Conservation (phyloP, 2,329 filamentous ascomycete genomes). For the Alternaria dauci region DNA sequence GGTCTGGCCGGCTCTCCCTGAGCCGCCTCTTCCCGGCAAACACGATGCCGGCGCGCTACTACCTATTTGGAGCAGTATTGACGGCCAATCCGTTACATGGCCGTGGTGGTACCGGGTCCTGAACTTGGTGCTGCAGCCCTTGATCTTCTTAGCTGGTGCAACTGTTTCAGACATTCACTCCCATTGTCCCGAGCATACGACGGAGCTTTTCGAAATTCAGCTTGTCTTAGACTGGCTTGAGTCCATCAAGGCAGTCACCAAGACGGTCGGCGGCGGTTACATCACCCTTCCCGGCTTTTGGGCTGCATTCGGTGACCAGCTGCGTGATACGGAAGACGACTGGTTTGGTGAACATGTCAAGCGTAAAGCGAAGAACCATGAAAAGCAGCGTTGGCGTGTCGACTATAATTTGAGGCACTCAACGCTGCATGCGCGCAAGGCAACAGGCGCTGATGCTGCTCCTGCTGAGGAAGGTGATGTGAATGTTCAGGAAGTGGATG, state of each 20-base stretch:
- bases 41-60: slow-evolving; percentile 57
- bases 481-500: not conserved
- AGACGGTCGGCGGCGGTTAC: slow-evolving; percentile 31
- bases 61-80: slow-evolving; percentile 77
- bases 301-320: slow-evolving; percentile 45
- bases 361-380: slow-evolving; percentile 30
- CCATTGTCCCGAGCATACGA: slow-evolving; percentile 36
- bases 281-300: slow-evolving; percentile 35
- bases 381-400: slow-evolving; percentile 35
- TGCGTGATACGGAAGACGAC: slow-evolving; percentile 39
- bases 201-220: slow-evolving; percentile 46
- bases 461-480: not conserved
- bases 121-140: slow-evolving; percentile 67
- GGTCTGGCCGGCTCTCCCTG: slow-evolving; percentile 32
- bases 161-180: slow-evolving; percentile 62
- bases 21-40: slow-evolving; percentile 41
- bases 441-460: not conserved
- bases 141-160: slow-evolving; percentile 69
- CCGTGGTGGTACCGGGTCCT: slow-evolving; percentile 71
- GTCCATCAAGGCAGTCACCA: slow-evolving; percentile 32
- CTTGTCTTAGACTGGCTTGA: slow-evolving; percentile 44
- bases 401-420: slow-evolving; percentile 32
- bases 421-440: slow-evolving; percentile 13
- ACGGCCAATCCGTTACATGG: slow-evolving; percentile 64
- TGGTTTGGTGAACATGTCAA: slow-evolving; percentile 45